A percentile compares a stretch with the other conserved stretches of the same genome.
Evolutionary conservation across 1,284 basidiomycete species (phyloP).

Genomic region (Apiotrichum domesticum): DNA sequence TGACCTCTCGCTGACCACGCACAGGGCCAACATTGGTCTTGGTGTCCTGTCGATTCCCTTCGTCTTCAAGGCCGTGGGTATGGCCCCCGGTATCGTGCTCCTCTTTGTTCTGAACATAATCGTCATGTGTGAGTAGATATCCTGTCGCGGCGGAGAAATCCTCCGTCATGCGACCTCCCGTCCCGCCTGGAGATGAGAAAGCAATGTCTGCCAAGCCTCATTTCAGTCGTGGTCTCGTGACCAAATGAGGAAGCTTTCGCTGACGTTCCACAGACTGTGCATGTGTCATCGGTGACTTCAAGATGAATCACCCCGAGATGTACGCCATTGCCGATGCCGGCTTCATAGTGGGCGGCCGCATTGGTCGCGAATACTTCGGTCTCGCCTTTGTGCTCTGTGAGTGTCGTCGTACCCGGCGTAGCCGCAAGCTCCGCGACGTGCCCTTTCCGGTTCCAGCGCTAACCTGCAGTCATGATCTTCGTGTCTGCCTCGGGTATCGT

Average conservation of each 20-base stretch:
- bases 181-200: too few relatives aligned
- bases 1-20: background rate
- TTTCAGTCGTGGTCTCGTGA: background rate
- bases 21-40: conserved; percentile 26
- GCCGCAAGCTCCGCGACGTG: too few relatives aligned
- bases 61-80: conserved; percentile 27
- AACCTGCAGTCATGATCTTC: conserved; percentile 21
- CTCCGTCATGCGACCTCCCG: too few relatives aligned
- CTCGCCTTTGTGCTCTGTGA: conserved; percentile 10
- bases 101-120: conserved; percentile 34
- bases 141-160: too few relatives aligned
- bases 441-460: too few relatives aligned
- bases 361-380: conserved; percentile 14
- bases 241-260: background rate
- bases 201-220: too few relatives aligned
- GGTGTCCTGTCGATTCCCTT: conserved; percentile 32
- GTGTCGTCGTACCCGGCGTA: background rate
- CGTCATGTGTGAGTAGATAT: conserved; percentile 28
- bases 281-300: conserved; percentile 37
- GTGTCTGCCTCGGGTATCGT: conserved; percentile 27
- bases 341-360: conserved; percentile 12
- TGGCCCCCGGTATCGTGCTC: conserved; percentile 35
- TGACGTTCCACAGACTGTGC: conserved; percentile 24
- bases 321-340: conserved; percentile 32
- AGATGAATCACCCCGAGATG: conserved; percentile 33